phyloP scores from a whole-genome alignment of 371 early-diverging fungal species.

The Mucor lusitanicus region DNA sequence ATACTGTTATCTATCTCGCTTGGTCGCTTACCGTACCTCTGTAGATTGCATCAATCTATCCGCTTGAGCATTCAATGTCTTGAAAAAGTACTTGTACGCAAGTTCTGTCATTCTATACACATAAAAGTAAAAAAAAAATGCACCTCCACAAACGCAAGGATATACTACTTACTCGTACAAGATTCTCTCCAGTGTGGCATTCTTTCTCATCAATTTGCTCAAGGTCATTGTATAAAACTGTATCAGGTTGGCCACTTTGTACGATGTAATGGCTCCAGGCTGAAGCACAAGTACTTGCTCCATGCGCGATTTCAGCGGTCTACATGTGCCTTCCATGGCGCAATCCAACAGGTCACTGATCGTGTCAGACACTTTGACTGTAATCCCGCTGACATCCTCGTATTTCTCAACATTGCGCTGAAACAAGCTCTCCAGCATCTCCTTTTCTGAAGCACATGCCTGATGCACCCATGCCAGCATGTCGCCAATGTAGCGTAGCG shows the following conservation, averaged over 20 bases:
- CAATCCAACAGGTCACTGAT: slow-evolving; percentile 62
- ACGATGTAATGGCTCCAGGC: slow-evolving; percentile 68
- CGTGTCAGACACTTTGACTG: slow-evolving; percentile 25
- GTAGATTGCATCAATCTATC: slow-evolving; percentile 61
- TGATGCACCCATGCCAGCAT: slow-evolving; percentile 97
- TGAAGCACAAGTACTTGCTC: slow-evolving; percentile 78
- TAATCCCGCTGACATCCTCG: slow-evolving; percentile 12
- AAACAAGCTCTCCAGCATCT: slow-evolving; percentile 82
- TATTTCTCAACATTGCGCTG: slow-evolving; percentile 20
- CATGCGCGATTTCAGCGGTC: slow-evolving; percentile 79
- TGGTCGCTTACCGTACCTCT: slow-evolving; percentile 32
- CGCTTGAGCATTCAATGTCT: slow-evolving; percentile 66
- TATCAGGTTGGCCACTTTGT: slow-evolving; percentile 72
- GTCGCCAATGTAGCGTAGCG: slow-evolving; percentile 89
- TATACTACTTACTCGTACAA: slow-evolving; percentile 55
- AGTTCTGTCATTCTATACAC: slow-evolving; percentile 58
- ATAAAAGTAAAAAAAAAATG: not conserved
- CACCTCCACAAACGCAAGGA: not conserved
- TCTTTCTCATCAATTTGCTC: slow-evolving; percentile 58
- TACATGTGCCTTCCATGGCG: slow-evolving; percentile 73
- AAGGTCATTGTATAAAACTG: slow-evolving; percentile 79
- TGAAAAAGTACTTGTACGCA: slow-evolving; percentile 72
- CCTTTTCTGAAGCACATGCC: slow-evolving; percentile 83
- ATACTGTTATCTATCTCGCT: not conserved
- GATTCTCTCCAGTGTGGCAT: slow-evolving; percentile 55